Percentiles rank a stretch among this genome's conserved stretches.
Conservation (phyloP, 768 basidiomycete genomes). For the Trametes punicea region DNA sequence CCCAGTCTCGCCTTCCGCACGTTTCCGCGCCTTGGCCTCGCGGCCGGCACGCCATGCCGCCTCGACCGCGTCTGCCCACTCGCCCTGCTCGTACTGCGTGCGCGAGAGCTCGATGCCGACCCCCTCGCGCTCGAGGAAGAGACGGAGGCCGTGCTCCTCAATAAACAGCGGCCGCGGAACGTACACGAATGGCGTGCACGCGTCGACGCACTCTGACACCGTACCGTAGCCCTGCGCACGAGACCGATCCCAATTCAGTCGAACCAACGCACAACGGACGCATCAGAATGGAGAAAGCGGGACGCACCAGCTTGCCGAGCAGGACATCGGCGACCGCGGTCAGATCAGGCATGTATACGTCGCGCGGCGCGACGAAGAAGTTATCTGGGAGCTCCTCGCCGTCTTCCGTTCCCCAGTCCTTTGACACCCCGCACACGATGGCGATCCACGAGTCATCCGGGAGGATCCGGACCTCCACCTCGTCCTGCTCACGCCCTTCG, state of each 20-base stretch:
- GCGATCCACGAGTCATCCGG: conserved; percentile 76
- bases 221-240: conserved; percentile 74
- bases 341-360: conserved; percentile 82
- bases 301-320: conserved; percentile 69
- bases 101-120: conserved; percentile 68
- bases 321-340: conserved; percentile 71
- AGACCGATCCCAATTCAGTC: too few relatives aligned
- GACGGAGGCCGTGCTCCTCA: conserved; percentile 73
- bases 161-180: conserved; percentile 78
- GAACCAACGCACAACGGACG: neutral
- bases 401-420: conserved; percentile 33
- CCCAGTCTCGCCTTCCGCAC: conserved; percentile 42
- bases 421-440: conserved; percentile 71
- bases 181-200: conserved; percentile 75
- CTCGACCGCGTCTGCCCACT: conserved; percentile 60
- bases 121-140: conserved; percentile 60
- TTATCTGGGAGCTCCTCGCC: conserved; percentile 51
- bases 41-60: conserved; percentile 55
- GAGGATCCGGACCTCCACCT: conserved; percentile 43
- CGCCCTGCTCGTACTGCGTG: conserved; percentile 63
- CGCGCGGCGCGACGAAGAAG: conserved; percentile 72
- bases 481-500: conserved; percentile 15
- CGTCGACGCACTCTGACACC: conserved; percentile 74
- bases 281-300: neutral
- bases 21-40: conserved; percentile 45